Conservation (phyloP, 2,329 filamentous ascomycete genomes). For the Lasiodiplodia sp. region DNA sequence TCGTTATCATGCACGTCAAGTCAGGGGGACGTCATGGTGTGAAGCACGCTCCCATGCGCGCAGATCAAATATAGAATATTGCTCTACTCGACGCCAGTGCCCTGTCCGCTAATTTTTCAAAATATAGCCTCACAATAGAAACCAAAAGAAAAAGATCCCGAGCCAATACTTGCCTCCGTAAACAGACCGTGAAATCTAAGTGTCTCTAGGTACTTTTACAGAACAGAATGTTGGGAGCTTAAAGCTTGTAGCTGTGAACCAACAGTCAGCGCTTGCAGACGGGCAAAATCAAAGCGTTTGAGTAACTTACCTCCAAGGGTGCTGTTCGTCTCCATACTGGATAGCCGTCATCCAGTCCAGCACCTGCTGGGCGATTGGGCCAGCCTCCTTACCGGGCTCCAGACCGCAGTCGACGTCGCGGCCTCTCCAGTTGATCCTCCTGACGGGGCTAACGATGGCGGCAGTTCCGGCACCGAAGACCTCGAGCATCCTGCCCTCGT, state of each 20-base stretch:
- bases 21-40: constrained; percentile 1
- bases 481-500: constrained; percentile 87
- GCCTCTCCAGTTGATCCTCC: constrained; percentile 88
- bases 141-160: background rate
- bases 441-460: constrained; percentile 89
- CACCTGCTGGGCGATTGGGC: constrained; percentile 83
- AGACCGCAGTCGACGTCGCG: constrained; percentile 83
- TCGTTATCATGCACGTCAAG: background rate
- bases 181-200: constrained; percentile 14
- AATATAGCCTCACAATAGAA: background rate
- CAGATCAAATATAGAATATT: constrained; percentile 7
- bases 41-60: constrained; percentile 20
- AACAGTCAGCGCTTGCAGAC: constrained; percentile 1
- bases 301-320: constrained; percentile 80
- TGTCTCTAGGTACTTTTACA: constrained; percentile 18
- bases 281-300: background rate
- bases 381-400: constrained; percentile 81
- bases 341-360: constrained; percentile 96
- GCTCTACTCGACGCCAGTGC: constrained; percentile 25
- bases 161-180: constrained; percentile 11
- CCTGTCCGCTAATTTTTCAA: constrained; percentile 3
- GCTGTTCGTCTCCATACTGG: constrained; percentile 92
- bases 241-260: constrained; percentile 21
- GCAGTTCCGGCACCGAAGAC: constrained; percentile 95
- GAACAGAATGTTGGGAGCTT: background rate